These are phyloP conservation scores for Tetrahymena elliotti DNA, from an alignment of 73 alveolate genomes.

Conservation along the genomic window DNA sequence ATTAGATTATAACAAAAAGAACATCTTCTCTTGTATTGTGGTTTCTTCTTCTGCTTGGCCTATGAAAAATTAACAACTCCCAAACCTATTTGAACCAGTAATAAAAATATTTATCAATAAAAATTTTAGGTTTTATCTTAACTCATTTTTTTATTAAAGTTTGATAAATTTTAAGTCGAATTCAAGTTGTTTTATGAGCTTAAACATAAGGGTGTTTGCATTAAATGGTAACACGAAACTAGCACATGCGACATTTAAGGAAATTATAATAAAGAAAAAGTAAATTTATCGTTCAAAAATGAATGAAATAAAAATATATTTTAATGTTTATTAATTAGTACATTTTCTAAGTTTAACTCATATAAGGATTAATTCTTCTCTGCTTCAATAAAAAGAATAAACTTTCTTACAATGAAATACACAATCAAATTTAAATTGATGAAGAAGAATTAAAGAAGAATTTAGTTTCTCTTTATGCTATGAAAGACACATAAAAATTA, in stretches of 20 bases:
- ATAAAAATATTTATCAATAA: not conserved
- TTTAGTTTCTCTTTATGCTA: not conserved
- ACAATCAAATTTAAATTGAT: not conserved
- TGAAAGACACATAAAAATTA: not conserved
- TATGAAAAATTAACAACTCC: not conserved
- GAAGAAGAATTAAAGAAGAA: not conserved
- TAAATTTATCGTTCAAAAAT: not conserved
- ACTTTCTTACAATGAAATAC: not conserved
- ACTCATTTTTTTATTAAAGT: too few relatives aligned
- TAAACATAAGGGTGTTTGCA: not conserved
- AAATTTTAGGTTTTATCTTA: too few relatives aligned
- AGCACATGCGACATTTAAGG: not conserved
- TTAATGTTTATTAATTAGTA: not conserved
- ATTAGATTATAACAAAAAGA: not conserved
- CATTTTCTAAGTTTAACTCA: not conserved
- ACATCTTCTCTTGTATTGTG: not conserved
- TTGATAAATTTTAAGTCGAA: not conserved
- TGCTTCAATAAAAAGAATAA: not conserved
- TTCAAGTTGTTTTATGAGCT: not conserved
- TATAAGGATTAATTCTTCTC: not conserved
- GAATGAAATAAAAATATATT: too few relatives aligned
- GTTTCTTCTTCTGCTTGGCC: conserved; percentile 1
- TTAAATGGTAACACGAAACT: not conserved
- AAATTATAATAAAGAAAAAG: not conserved
- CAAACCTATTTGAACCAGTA: not conserved